A percentile compares a stretch with the other conserved stretches of the same genome.
phyloP scores from a whole-genome alignment of 1,284 basidiomycete genomes.

The Pseudozyma sp. region DNA sequence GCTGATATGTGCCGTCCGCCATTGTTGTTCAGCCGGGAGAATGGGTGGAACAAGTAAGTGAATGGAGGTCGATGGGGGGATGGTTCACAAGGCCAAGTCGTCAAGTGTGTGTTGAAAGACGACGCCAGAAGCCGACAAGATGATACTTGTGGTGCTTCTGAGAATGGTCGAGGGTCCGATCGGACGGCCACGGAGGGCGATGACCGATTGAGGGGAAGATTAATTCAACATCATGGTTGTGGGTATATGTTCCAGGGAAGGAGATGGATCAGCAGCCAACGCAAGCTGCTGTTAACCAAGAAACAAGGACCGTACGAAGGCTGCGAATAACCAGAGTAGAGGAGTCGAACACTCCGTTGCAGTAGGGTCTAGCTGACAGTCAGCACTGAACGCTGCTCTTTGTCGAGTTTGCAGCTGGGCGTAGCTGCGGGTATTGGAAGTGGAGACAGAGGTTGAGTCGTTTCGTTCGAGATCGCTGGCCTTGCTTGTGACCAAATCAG shows the following conservation, averaged over 20 bases:
- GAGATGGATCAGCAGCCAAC: constrained; percentile 18
- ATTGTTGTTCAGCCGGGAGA: constrained; percentile 10
- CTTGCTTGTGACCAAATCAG: too few relatives aligned
- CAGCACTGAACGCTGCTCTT: too few relatives aligned
- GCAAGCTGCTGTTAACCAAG: background rate
- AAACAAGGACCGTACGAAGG: background rate
- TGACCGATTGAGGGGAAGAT: constrained; percentile 28
- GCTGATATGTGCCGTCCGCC: constrained; percentile 26
- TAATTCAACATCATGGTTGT: constrained; percentile 34
- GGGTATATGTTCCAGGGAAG: constrained; percentile 17
- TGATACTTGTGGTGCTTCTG: background rate
- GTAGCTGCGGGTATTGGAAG: background rate
- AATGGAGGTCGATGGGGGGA: background rate
- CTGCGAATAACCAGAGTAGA: background rate
- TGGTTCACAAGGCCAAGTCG: background rate
- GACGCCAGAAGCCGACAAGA: background rate
- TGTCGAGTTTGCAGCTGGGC: background rate
- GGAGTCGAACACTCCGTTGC: too few relatives aligned
- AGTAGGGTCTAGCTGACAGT: too few relatives aligned
- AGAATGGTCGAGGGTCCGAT: constrained; percentile 24
- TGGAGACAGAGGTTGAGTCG: too few relatives aligned
- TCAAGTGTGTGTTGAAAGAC: background rate
- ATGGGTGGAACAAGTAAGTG: background rate
- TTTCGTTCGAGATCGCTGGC: too few relatives aligned
- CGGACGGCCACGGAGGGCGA: constrained; percentile 47